Evolutionary conservation across 805 yeast species (phyloP).

Genomic region (Ogataea ganodermae): DNA sequence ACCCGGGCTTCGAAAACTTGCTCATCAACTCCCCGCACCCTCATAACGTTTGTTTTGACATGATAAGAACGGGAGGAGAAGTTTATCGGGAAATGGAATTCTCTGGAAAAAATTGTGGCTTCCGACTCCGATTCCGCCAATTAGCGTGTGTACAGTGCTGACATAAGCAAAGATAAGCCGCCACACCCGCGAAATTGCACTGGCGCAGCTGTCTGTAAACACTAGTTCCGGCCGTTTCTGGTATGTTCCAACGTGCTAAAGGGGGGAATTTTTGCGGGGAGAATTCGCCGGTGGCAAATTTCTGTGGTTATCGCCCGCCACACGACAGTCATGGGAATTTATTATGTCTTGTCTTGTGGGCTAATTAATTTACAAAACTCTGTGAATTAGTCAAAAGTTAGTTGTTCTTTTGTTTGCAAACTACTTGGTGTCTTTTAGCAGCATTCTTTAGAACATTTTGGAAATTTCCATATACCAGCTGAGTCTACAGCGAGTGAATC

Average conservation of each 20-base stretch:
- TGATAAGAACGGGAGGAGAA: conserved; percentile 2
- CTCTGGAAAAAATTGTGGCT: conserved; percentile 6
- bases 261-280: conserved; percentile 10
- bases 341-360: conserved; percentile 6
- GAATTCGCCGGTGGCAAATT: conserved; percentile 4
- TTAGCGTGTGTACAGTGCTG: neutral
- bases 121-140: neutral
- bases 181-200: conserved; percentile 2
- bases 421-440: neutral
- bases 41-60: conserved; percentile 6
- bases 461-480: conserved; percentile 1
- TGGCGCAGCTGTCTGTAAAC: neutral
- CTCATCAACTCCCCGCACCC: neutral
- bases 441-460: conserved; percentile 1
- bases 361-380: neutral
- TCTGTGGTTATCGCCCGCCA: conserved; percentile 5
- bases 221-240: conserved; percentile 2
- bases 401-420: neutral
- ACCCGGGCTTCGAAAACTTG: neutral
- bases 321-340: neutral
- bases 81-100: conserved; percentile 1
- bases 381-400: neutral
- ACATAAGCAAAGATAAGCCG: conserved; percentile 6
- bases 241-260: conserved; percentile 2
- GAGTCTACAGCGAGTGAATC: neutral